Base-by-base conservation (phyloP, 805 yeast genomes). In the Metschnikowia rubicola region DNA sequence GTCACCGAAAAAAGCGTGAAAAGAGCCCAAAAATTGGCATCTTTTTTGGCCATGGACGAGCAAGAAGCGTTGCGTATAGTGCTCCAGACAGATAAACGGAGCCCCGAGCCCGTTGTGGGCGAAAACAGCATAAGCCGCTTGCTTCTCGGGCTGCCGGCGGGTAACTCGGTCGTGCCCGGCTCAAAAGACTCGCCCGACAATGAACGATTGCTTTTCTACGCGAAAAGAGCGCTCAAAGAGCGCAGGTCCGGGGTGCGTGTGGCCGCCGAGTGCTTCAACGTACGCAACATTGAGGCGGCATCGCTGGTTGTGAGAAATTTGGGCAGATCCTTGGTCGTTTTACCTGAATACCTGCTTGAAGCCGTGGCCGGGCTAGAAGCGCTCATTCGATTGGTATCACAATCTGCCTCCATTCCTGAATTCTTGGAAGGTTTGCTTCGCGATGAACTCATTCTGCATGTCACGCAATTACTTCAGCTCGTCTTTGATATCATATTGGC, bases 1-100 rank as follows among this genome's bases (percentile, higher is more conserved):
- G 61, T 73, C 19, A 62, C 70, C 1, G 58, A 66, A 15, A 54
- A 51, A 4, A 65, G 68, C 38, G 64, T 68, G 35, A 59, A 67
- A 12, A 68, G 67, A 44, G 79, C 84, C 5, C 50, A 57, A 5
- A 67, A 65, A 13, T 56, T 82, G 30, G 59, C 79, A 2, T 53
- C 65, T 1, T 17, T 65, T 2, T 61, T 82, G 30, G 54, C 65
- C 0, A 46, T 80, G 5, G 75, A 75, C 53, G 57, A 59, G 13
- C 50, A 63, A 8, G 86, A 83, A 54, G 67, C 73, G 1, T 62
- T 78, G n/a, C 70, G 85, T 55, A 64, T 80, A 4, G 66, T 78
- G 3, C 50, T 64, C 11, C 78, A 73, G 40, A 61, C 75, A 0
- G 63, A 66, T 44, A 54, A 64, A 39, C 60, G 71, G 52, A 61